Evolutionary conservation across 2,329 filamentous ascomycete genomes (phyloP), one percentile per base, ranked within the genome.

Genomic region (Cordyceps farinosa): DNA sequence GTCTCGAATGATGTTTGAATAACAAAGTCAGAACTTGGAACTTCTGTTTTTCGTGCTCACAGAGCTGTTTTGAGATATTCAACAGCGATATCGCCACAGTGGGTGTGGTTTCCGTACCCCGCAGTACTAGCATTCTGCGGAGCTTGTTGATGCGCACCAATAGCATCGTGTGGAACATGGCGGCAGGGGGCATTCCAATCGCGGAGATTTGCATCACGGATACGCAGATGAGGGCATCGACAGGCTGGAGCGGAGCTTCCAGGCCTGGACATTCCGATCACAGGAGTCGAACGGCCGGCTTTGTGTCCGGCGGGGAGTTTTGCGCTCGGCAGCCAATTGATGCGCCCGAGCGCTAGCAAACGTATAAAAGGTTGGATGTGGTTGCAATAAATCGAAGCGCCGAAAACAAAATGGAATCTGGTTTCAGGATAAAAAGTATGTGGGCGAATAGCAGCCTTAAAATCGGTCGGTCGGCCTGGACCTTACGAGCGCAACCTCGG

Each of bases 71-170:
- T 44, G 36, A 29, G 45, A 51, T 51, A 32, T 50, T 27, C 10
- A 40, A 32, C 56, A 17, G 56, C 56, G 45, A 59, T 17, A 59
- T 59, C 34, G 56, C 56, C 45, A 59, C 56, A 22, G 36, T 59
- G 32, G 44, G 44, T 22, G 55, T 48, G 45, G 29, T 22, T 59
- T 47, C 54, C 22, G 17, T 54, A 53, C 61, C 61, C 52, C 61
- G 53, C 52, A 56, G 48, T 50, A 27, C 13, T 45, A 38, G 42
- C 15, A 55, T 48, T 47, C 45, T 48, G 59, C 59, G 59, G 59
- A 54, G 50, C 50, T 22, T 48, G 8, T 59, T 22, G 61, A 63
- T 63, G 61, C 61, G 61, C 61, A 58, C 61, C 61, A 63, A 63
- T 63, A n/a, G 48, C 54, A 52, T 58, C 30, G 47, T 53, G 61